Evolutionary conservation across 1,139 yeast genomes (phyloP).

Genomic region (Wickerhamiella pararugosa): DNA sequence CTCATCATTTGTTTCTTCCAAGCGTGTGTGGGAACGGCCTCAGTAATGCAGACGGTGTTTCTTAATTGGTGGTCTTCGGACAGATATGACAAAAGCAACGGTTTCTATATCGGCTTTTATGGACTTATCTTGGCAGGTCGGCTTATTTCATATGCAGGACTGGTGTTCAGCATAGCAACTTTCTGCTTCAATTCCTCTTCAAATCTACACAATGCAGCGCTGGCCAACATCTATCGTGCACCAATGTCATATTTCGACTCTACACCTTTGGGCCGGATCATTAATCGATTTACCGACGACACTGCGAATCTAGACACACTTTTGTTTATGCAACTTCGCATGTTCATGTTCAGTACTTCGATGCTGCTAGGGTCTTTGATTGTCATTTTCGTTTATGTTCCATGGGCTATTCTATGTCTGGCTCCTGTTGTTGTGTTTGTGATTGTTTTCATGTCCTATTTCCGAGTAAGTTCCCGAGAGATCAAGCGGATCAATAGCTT

Average conservation of each 20-base stretch:
- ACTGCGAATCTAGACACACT: slow-evolving; percentile 85
- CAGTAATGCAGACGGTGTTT: slow-evolving; percentile 37
- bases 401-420: slow-evolving; percentile 18
- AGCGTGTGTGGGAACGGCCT: slow-evolving; percentile 35
- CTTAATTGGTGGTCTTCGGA: slow-evolving; percentile 65
- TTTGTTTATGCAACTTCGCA: slow-evolving; percentile 67
- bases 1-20: slow-evolving; percentile 30
- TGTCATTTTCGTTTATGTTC: slow-evolving; percentile 20
- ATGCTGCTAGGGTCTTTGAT: slow-evolving; percentile 16
- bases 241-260: slow-evolving; percentile 96
- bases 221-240: slow-evolving; percentile 59
- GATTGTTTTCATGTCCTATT: slow-evolving; percentile 56
- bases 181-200: slow-evolving; percentile 19
- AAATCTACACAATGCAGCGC: slow-evolving; percentile 32
- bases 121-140: slow-evolving; percentile 35
- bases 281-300: slow-evolving; percentile 95
- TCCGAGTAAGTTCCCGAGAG: slow-evolving; percentile 82
- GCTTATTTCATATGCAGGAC: slow-evolving; percentile 20
- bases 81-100: slow-evolving; percentile 36
- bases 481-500: slow-evolving; percentile 80
- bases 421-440: slow-evolving; percentile 46
- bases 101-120: slow-evolving; percentile 60
- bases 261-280: slow-evolving; percentile 91
- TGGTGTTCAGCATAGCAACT: slow-evolving; percentile 20
- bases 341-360: slow-evolving; percentile 30